Percentiles rank a stretch among this genome's conserved stretches.
These are phyloP conservation scores for Otatea glauca DNA, from an alignment of 176 grass and related monocot genomes.

Conservation along the genomic window DNA sequence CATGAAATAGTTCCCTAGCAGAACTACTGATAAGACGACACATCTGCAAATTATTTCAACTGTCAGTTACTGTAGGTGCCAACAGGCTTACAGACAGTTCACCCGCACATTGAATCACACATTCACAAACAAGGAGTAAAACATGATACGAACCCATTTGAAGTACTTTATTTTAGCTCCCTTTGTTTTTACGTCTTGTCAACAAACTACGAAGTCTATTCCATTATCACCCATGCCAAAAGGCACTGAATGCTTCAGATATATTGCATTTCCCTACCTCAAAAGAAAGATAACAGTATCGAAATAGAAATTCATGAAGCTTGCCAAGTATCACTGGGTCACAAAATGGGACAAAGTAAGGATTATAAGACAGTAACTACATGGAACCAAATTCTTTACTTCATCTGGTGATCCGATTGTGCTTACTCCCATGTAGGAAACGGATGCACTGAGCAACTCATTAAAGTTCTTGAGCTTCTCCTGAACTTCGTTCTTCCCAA, in stretches of 20 bases:
- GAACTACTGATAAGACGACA: background rate
- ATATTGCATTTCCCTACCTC: background rate
- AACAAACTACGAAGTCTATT: background rate
- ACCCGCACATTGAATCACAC: background rate
- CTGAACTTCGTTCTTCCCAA: slow-evolving; percentile 82
- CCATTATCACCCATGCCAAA: background rate
- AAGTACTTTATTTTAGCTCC: background rate
- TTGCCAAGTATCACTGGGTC: background rate
- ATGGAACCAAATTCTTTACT: slow-evolving; percentile 69
- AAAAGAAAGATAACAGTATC: background rate
- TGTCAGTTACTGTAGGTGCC: background rate
- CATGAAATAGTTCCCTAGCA: too few relatives aligned
- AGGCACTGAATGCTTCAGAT: background rate
- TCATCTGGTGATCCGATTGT: slow-evolving; percentile 54
- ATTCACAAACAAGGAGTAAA: background rate
- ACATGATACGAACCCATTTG: background rate
- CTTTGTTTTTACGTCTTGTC: background rate
- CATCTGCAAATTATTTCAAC: background rate
- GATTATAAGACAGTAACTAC: slow-evolving; percentile 35
- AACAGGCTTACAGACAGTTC: background rate
- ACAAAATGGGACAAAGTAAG: background rate
- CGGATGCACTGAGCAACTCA: slow-evolving; percentile 59
- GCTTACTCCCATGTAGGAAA: slow-evolving; percentile 88
- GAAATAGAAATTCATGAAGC: background rate
- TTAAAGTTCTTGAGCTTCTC: slow-evolving; percentile 86